Evolutionary conservation across 2,329 filamentous ascomycete species (phyloP).

Genomic region (Cylindrodendrum hubeiense): DNA sequence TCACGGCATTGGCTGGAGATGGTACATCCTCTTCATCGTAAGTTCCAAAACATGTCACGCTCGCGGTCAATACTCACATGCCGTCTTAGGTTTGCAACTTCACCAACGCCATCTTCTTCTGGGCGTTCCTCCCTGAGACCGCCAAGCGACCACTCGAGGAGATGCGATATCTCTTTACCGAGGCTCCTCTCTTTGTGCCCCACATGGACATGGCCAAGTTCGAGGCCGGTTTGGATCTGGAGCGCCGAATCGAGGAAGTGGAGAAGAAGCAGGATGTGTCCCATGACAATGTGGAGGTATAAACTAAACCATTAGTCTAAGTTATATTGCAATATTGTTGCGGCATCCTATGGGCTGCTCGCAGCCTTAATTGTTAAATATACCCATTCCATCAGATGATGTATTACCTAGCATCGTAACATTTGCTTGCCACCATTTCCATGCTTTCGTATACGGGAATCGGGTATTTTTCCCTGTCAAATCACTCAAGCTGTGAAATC

Average conservation of each 20-base stretch:
- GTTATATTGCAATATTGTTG: not conserved
- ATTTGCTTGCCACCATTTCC: not conserved
- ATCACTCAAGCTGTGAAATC: too few species aligned
- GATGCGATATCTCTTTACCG: slow-evolving; percentile 76
- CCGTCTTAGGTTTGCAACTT: slow-evolving; percentile 69
- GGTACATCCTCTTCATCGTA: slow-evolving; percentile 60
- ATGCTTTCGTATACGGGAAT: not conserved
- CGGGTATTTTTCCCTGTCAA: too few species aligned
- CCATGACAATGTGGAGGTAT: slow-evolving; percentile 8
- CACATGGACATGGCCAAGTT: slow-evolving; percentile 62
- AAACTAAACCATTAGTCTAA: not conserved
- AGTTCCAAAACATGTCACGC: slow-evolving; percentile 19
- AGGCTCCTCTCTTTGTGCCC: slow-evolving; percentile 73
- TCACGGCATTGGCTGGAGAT: slow-evolving; percentile 59
- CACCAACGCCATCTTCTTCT: slow-evolving; percentile 64
- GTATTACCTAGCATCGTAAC: not conserved
- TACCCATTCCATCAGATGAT: not conserved
- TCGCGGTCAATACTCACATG: not conserved
- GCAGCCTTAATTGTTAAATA: not conserved
- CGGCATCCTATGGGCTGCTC: not conserved
- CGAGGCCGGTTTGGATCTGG: slow-evolving; percentile 61
- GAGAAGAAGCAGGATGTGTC: slow-evolving; percentile 59
- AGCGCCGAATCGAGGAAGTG: slow-evolving; percentile 69
- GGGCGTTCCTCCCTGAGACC: slow-evolving; percentile 75
- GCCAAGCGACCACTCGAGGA: slow-evolving; percentile 74